These are phyloP conservation scores for Leccinum longicurvipes DNA, from an alignment of 768 basidiomycete genomes.

Conservation along the genomic window DNA sequence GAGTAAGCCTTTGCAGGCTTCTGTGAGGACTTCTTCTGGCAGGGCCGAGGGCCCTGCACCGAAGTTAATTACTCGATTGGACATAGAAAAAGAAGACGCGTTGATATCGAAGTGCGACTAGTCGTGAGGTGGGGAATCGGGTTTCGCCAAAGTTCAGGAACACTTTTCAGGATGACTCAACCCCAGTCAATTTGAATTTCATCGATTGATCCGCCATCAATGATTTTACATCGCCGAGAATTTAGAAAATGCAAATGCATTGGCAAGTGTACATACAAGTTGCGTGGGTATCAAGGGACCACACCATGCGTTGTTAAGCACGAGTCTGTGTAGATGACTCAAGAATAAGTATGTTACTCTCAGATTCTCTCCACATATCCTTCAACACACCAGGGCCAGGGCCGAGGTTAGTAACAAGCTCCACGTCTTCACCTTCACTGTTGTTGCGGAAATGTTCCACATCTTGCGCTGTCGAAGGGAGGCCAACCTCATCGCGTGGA, in stretches of 20 bases:
- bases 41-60: conserved; percentile 93
- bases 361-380: conserved; percentile 33
- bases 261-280: background rate
- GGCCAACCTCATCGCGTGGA: conserved; percentile 37
- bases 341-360: conserved; percentile 22
- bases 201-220: no score
- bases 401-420: conserved; percentile 20
- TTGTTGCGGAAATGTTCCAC: conserved; percentile 11
- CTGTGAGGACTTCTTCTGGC: conserved; percentile 79
- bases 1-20: conserved; percentile 81
- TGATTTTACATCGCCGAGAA: no score
- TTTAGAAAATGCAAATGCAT: no score
- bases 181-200: no score
- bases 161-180: no score
- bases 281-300: no score
- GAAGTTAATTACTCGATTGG: conserved; percentile 74
- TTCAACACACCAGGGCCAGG: conserved; percentile 5
- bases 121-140: background rate
- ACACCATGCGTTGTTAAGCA: background rate
- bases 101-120: background rate
- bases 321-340: conserved; percentile 1
- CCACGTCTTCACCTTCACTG: conserved; percentile 24
- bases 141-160: background rate
- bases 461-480: conserved; percentile 38
- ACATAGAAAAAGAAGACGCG: conserved; percentile 16